A percentile compares a stretch with the other conserved stretches of the same genome.
Evolutionary conservation across 768 basidiomycete species (phyloP).

Genomic region (Chalciporus sphaerocephalus): DNA sequence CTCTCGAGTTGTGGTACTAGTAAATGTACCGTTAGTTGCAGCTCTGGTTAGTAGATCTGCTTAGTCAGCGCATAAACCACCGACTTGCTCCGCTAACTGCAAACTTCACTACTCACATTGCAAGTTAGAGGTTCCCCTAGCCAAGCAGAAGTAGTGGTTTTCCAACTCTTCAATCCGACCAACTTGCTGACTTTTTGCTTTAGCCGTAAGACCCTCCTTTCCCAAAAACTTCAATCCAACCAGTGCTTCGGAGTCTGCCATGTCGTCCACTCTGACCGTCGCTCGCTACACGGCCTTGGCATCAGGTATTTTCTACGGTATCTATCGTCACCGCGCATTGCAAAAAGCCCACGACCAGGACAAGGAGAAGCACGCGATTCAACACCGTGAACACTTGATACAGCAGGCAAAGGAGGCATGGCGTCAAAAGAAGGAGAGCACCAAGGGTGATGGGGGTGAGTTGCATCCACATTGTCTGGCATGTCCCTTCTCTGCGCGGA

Average conservation of each 20-base stretch:
- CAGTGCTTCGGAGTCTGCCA: constrained; percentile 27
- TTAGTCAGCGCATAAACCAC: constrained; percentile 30
- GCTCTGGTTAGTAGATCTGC: no score
- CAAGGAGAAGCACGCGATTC: constrained; percentile 67
- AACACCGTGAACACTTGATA: constrained; percentile 73
- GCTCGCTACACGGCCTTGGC: constrained; percentile 90
- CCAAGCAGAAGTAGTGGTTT: constrained; percentile 8
- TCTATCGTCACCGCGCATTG: constrained; percentile 86
- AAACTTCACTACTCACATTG: constrained; percentile 14
- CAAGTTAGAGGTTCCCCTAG: constrained; percentile 6
- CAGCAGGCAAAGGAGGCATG: constrained; percentile 87
- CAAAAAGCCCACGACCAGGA: constrained; percentile 76
- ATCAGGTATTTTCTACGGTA: constrained; percentile 85
- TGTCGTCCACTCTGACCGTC: constrained; percentile 81
- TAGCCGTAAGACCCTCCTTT: constrained; percentile 15
- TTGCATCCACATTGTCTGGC: constrained; percentile 14
- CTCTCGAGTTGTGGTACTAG: neutral
- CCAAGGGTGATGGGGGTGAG: constrained; percentile 55
- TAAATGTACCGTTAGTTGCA: no score
- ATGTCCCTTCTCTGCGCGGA: neutral
- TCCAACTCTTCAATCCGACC: neutral
- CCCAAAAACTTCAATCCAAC: constrained; percentile 5
- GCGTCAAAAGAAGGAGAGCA: constrained; percentile 66
- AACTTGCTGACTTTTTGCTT: constrained; percentile 1
- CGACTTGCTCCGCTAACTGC: constrained; percentile 27